Conservation (phyloP, 1,284 basidiomycete species). For the Paramarasmius palmivorus region DNA sequence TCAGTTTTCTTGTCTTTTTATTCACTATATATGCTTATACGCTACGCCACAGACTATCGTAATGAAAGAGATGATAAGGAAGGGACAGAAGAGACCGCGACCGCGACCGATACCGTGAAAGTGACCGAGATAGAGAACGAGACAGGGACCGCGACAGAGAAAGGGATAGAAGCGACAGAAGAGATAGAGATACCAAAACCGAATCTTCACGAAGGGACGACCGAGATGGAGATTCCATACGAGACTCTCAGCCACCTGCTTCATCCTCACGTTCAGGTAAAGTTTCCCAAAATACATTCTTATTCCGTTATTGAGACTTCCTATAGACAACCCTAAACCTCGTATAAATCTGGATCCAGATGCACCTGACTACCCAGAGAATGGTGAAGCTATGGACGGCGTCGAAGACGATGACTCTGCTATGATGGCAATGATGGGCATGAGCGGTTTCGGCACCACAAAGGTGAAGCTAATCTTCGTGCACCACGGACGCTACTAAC, state of each 20-base stretch:
- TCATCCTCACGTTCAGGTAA: too few species aligned
- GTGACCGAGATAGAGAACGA: slow-evolving; percentile 31
- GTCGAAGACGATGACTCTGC: slow-evolving; percentile 72
- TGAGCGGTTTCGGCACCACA: slow-evolving; percentile 86
- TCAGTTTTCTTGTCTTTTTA: slow-evolving; percentile 18
- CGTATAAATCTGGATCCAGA: slow-evolving; percentile 41
- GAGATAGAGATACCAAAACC: slow-evolving; percentile 36
- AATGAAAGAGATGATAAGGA: slow-evolving; percentile 28
- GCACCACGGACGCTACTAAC: not conserved
- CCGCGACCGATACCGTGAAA: slow-evolving; percentile 24
- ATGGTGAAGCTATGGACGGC: slow-evolving; percentile 69
- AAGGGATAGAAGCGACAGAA: slow-evolving; percentile 27
- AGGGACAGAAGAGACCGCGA: slow-evolving; percentile 32
- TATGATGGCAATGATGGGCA: slow-evolving; percentile 92
- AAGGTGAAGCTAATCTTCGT: slow-evolving; percentile 58
- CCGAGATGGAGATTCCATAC: slow-evolving; percentile 33
- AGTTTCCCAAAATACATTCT: not conserved
- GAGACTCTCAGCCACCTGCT: slow-evolving; percentile 14
- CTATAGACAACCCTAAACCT: slow-evolving; percentile 13
- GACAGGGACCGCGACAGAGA: slow-evolving; percentile 27
- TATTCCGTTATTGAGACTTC: slow-evolving; percentile 10
- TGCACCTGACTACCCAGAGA: slow-evolving; percentile 36
- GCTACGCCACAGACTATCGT: slow-evolving; percentile 20
- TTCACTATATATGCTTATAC: not conserved
- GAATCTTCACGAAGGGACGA: slow-evolving; percentile 40